A percentile compares a stretch with the other conserved stretches of the same genome.
These are phyloP conservation scores for Thuja plicata DNA, from an alignment of 83 land plant genomes.

Conservation along the genomic window DNA sequence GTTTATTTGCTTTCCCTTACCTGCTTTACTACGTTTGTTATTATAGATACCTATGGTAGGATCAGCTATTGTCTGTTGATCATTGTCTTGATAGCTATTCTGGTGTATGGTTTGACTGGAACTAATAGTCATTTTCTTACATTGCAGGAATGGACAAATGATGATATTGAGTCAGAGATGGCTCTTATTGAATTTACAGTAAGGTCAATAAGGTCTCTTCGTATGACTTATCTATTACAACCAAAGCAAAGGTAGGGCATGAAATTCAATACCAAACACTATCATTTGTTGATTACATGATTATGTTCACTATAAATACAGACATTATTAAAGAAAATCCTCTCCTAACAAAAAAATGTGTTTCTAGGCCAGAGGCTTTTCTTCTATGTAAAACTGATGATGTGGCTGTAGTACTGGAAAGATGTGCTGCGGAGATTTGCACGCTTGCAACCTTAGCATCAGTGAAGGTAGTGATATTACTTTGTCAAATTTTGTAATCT, in stretches of 20 bases:
- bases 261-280: slow-evolving; percentile 14
- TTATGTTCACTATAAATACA: neutral
- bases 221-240: slow-evolving; percentile 23
- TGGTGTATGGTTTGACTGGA: neutral
- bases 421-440: slow-evolving; percentile 48
- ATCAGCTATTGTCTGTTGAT: neutral
- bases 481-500: neutral
- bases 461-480: slow-evolving; percentile 37
- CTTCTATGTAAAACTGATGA: slow-evolving; percentile 48
- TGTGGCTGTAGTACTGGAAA: slow-evolving; percentile 29
- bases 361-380: slow-evolving; percentile 60
- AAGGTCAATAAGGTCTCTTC: slow-evolving; percentile 56
- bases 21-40: neutral
- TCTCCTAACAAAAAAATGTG: neutral
- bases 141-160: slow-evolving; percentile 59
- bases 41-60: neutral
- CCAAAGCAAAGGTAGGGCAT: slow-evolving; percentile 52
- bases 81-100: neutral
- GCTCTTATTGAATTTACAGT: slow-evolving; percentile 48
- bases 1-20: neutral
- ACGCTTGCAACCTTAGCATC: slow-evolving; percentile 71
- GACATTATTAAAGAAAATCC: neutral
- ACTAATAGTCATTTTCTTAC: neutral
- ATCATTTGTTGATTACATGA: neutral
- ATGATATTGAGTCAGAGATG: slow-evolving; percentile 56